A percentile compares a stretch with the other conserved stretches of the same genome.
phyloP scores from a whole-genome alignment of 805 yeast genomes.

The Zygoascus tannicola region DNA sequence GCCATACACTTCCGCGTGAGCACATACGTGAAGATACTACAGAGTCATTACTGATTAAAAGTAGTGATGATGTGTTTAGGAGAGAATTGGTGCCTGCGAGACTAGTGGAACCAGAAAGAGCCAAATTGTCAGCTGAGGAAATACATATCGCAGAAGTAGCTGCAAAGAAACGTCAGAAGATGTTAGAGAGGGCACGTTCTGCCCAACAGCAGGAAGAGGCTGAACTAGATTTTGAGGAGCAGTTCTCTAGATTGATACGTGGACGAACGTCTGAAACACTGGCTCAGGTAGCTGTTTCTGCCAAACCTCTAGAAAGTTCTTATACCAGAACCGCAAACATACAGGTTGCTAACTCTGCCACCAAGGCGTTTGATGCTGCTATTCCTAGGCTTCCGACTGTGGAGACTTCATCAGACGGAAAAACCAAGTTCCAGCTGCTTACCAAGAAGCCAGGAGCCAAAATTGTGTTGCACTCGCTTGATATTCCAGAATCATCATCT shows the following conservation, averaged over 20 bases:
- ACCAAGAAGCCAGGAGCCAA: constrained; percentile 32
- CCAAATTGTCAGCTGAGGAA: background rate
- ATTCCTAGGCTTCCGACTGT: constrained; percentile 14
- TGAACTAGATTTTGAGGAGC: constrained; percentile 46
- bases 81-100: background rate
- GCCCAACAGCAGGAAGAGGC: constrained; percentile 36
- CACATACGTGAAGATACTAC: too few relatives aligned
- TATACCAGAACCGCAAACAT: background rate
- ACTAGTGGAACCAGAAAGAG: constrained; percentile 12
- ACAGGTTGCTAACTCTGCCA: background rate
- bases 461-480: constrained; percentile 20
- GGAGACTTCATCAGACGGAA: constrained; percentile 2
- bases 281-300: constrained; percentile 24
- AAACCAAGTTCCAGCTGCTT: constrained; percentile 33
- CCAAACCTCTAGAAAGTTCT: background rate
- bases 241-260: constrained; percentile 43
- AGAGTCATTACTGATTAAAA: background rate
- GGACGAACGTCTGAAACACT: constrained; percentile 40
- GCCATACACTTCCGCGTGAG: constrained; percentile 24
- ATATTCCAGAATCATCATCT: constrained; percentile 44
- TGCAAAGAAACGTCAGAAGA: background rate
- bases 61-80: constrained; percentile 18
- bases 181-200: background rate
- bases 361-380: constrained; percentile 23
- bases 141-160: background rate